Conservation (phyloP, 305 asterid species). For the Salvia sclarea region DNA sequence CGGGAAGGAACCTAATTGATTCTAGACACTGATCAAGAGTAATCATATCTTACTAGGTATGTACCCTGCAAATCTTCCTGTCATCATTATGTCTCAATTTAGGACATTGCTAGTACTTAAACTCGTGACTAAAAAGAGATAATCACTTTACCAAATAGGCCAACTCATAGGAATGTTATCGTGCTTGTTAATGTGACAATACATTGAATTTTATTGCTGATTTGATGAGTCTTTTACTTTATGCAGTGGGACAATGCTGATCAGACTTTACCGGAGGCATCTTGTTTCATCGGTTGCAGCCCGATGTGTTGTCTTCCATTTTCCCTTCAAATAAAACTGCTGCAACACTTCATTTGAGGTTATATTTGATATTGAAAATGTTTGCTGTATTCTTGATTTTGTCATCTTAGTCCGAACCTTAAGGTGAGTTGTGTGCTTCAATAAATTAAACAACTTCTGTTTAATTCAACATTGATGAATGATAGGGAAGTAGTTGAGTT, state of each 20-base stretch:
- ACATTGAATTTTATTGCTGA: background rate
- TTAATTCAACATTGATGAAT: too few relatives aligned
- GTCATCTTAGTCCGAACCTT: too few relatives aligned
- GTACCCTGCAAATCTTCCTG: background rate
- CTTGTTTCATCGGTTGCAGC: background rate
- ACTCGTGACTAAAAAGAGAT: background rate
- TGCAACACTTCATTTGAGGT: too few relatives aligned
- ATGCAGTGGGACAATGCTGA: background rate
- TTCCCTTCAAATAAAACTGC: constrained; percentile 9
- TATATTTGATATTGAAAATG: too few relatives aligned
- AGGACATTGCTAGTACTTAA: background rate
- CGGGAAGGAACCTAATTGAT: background rate
- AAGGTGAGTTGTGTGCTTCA: too few relatives aligned
- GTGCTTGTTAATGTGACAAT: background rate
- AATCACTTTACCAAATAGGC: background rate
- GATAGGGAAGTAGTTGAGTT: too few relatives aligned
- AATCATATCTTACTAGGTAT: background rate
- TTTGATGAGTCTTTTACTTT: background rate
- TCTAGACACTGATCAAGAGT: background rate
- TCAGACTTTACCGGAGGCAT: background rate
- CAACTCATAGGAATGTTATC: background rate
- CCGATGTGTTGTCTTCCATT: background rate
- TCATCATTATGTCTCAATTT: background rate
- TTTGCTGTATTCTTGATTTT: too few relatives aligned
- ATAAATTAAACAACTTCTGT: too few relatives aligned